Evolutionary conservation across 192 early-diverging fungal genomes (phyloP), one percentile per base, ranked within the genome.

Genomic region (Backusella luteola): DNA sequence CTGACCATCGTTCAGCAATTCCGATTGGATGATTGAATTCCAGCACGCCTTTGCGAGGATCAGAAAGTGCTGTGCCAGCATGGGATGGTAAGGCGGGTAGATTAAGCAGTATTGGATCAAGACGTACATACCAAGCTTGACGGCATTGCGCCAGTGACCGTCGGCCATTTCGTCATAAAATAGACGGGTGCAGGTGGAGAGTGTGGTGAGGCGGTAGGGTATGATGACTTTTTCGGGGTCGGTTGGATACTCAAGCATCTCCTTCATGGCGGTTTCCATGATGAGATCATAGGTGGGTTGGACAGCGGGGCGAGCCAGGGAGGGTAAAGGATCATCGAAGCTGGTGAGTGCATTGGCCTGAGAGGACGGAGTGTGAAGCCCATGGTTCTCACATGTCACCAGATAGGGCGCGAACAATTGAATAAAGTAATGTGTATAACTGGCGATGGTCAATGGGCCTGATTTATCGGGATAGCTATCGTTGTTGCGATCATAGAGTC

Each of bases 51-150:
- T 81, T 21, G 76, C 56, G 4, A 75, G 35, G 7, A 77, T 49
- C 6, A 81, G n/a, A 38, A 71, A 34, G 41, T 81, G 80, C 41
- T 74, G 76, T 35, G 75, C 67, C 49, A 81, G 6, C 15, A 81
- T 77, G 19, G 80, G 80, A 29, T 81, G 80, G 29, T 81, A 78
- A 7, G 73, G 73, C 15, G 80, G 80, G 14, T 81, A 81, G 15
- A 81, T 77, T 21, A 74, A 59, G 38, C 53, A 67, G 53, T 81
- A 81, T 39, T 81, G 80, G 4, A 74, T 44, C 12, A 74, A 2
- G 11, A 81, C 41, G 17, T 71, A 71, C 80, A 81, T 73, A 34
- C 73, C 76, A 17, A 81, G 69, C 38, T 77, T 77, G 15, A 70
- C 73, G 1, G 80, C 49, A 17, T 74, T 74, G 17, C 59, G 36